A percentile compares a stretch with the other conserved stretches of the same genome.
Conservation (phyloP, 148 eudicot species). For the Euryodendron excelsum region DNA sequence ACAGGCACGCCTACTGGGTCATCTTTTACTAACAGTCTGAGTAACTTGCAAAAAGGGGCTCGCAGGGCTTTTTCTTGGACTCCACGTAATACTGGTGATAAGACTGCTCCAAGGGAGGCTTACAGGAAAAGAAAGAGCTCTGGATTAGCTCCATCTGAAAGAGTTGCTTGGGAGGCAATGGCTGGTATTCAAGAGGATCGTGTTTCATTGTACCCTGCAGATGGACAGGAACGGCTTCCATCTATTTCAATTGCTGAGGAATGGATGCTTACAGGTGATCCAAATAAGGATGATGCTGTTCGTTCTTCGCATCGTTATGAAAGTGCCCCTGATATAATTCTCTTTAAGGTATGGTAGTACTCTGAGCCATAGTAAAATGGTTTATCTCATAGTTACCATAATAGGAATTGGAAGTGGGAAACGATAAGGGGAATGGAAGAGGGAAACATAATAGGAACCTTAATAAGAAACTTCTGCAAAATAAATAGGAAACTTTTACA, state of each 20-base stretch:
- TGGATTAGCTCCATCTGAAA: conserved; percentile 70
- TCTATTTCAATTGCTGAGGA: conserved; percentile 80
- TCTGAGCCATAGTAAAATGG: background rate
- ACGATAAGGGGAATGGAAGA: too few species aligned
- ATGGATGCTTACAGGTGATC: conserved; percentile 98
- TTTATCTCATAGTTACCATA: too few species aligned
- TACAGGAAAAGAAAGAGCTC: conserved; percentile 90
- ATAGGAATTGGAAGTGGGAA: too few species aligned
- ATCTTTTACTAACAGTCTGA: conserved; percentile 76
- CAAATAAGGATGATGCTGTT: conserved; percentile 70
- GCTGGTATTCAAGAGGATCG: conserved; percentile 90
- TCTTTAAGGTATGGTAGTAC: conserved; percentile 65
- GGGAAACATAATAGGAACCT: too few species aligned
- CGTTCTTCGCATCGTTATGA: conserved; percentile 93
- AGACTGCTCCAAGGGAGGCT: conserved; percentile 68
- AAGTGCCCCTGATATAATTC: conserved; percentile 92
- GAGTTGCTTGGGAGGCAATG: conserved; percentile 94
- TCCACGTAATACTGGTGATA: conserved; percentile 74
- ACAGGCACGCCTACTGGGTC: conserved; percentile 61
- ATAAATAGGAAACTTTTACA: too few species aligned
- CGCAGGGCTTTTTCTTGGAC: conserved; percentile 96
- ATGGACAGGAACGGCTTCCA: conserved; percentile 89
- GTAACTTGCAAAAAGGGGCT: conserved; percentile 91
- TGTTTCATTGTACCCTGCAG: conserved; percentile 52
- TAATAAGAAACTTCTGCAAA: too few species aligned